phyloP scores from a whole-genome alignment of 2,329 filamentous ascomycete genomes.

The Nemania sp. region DNA sequence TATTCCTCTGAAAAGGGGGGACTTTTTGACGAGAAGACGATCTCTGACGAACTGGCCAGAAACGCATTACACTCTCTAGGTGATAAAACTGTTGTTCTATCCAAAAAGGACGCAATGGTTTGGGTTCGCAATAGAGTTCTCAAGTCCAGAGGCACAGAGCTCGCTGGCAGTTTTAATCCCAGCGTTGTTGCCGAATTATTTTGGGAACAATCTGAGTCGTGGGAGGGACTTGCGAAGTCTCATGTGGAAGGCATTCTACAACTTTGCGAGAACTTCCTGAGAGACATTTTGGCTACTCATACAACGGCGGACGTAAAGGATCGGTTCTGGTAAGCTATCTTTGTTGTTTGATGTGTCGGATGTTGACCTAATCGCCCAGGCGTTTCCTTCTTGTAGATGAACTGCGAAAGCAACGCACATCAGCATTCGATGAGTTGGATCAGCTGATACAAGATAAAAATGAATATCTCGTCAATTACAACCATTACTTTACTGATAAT shows the following conservation, averaged over 20 bases:
- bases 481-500: conserved; percentile 22
- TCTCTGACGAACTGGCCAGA: neutral
- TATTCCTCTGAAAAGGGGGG: no score
- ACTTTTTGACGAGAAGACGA: neutral
- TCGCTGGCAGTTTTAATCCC: conserved; percentile 56
- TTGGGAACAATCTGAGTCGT: conserved; percentile 53
- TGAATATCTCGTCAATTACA: conserved; percentile 7
- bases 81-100: neutral
- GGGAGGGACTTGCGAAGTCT: conserved; percentile 48
- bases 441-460: conserved; percentile 4
- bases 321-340: conserved; percentile 9
- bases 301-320: conserved; percentile 7
- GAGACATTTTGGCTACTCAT: neutral
- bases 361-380: conserved; percentile 5
- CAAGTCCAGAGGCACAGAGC: conserved; percentile 50
- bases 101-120: conserved; percentile 7
- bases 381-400: conserved; percentile 9
- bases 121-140: conserved; percentile 27
- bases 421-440: neutral
- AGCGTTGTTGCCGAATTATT: conserved; percentile 55
- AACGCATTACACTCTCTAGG: conserved; percentile 37
- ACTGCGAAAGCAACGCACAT: neutral
- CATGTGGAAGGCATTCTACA: conserved; percentile 29
- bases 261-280: conserved; percentile 20
- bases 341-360: neutral